Percentiles rank a stretch among this genome's conserved stretches.
Evolutionary conservation across 176 grass and related monocot genomes (phyloP).

Genomic region (Aegilops bicornis): DNA sequence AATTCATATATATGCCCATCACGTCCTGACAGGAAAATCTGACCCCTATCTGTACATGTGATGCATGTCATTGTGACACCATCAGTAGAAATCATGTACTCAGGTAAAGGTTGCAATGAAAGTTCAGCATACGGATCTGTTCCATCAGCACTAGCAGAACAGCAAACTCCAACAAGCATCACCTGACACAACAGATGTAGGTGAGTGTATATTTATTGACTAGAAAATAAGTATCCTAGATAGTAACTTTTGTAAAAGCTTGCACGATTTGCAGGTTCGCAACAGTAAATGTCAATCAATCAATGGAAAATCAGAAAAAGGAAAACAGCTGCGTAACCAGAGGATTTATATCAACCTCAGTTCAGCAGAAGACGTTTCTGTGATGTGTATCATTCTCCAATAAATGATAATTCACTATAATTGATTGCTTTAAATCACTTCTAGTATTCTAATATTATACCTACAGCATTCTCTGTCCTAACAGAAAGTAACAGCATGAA

Average conservation of each 20-base stretch:
- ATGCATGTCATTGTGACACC: slow-evolving; percentile 93
- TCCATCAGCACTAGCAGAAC: slow-evolving; percentile 75
- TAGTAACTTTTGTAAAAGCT: background rate
- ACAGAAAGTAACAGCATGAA: background rate
- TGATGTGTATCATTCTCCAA: slow-evolving; percentile 4
- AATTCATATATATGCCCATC: slow-evolving; percentile 97
- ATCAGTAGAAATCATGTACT: slow-evolving; percentile 83
- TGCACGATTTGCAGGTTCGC: slow-evolving; percentile 7
- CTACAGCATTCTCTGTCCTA: slow-evolving; percentile 15
- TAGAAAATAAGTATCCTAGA: background rate
- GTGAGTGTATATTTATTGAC: slow-evolving; percentile 19
- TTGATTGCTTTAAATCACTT: background rate
- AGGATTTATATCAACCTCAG: slow-evolving; percentile 10
- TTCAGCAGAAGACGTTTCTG: background rate
- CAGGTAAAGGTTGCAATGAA: slow-evolving; percentile 88
- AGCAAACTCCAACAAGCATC: slow-evolving; percentile 90
- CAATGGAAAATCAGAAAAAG: slow-evolving; percentile 6
- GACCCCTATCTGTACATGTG: slow-evolving; percentile 80
- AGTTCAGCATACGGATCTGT: slow-evolving; percentile 81
- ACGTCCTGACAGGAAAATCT: slow-evolving; percentile 83
- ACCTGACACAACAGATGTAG: slow-evolving; percentile 52
- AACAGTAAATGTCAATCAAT: background rate
- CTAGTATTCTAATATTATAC: background rate
- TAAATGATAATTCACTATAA: slow-evolving; percentile 8
- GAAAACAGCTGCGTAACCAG: background rate